Conservation (phyloP, 2,329 filamentous ascomycete species). For the Fusarium transvaalense region DNA sequence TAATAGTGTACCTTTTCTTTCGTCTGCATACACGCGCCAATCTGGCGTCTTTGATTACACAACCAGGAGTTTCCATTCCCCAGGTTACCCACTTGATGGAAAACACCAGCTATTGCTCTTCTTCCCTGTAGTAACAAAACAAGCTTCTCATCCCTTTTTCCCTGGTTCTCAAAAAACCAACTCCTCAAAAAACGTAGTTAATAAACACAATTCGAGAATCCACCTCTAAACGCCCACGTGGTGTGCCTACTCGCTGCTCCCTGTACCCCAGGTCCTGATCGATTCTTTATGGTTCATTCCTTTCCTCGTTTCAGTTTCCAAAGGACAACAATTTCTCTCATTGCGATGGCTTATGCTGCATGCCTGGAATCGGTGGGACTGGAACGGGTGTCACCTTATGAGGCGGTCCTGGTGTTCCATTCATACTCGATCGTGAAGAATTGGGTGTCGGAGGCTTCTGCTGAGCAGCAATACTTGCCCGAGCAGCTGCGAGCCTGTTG, state of each 20-base stretch:
- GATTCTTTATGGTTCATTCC: conserved; percentile 12
- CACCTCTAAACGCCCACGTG: conserved; percentile 47
- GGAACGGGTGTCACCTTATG: conserved; percentile 61
- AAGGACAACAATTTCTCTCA: conserved; percentile 20
- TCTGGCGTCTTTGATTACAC: conserved; percentile 38
- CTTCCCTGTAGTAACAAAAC: conserved; percentile 27
- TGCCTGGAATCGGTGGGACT: conserved; percentile 58
- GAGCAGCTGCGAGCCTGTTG: conserved; percentile 50
- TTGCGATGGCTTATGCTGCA: conserved; percentile 50
- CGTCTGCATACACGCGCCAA: conserved; percentile 40
- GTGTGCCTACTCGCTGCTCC: conserved; percentile 21
- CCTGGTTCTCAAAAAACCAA: conserved; percentile 35
- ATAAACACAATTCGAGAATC: conserved; percentile 43
- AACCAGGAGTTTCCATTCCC: conserved; percentile 30
- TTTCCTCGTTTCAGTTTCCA: conserved; percentile 15
- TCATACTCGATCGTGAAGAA: conserved; percentile 49
- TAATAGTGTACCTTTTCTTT: conserved; percentile 28
- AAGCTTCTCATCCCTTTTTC: conserved; percentile 31
- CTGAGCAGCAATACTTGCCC: conserved; percentile 55
- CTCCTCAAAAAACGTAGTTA: conserved; percentile 35
- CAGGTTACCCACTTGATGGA: conserved; percentile 21
- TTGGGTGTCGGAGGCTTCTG: conserved; percentile 56
- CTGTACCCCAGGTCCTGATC: background rate
- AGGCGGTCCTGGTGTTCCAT: conserved; percentile 53
- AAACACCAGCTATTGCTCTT: conserved; percentile 9